Percentiles rank a stretch among this genome's conserved stretches.
These are phyloP conservation scores for Hawksworthiomyces lignivorus DNA, from an alignment of 2,329 filamentous ascomycete genomes.

Conservation along the genomic window DNA sequence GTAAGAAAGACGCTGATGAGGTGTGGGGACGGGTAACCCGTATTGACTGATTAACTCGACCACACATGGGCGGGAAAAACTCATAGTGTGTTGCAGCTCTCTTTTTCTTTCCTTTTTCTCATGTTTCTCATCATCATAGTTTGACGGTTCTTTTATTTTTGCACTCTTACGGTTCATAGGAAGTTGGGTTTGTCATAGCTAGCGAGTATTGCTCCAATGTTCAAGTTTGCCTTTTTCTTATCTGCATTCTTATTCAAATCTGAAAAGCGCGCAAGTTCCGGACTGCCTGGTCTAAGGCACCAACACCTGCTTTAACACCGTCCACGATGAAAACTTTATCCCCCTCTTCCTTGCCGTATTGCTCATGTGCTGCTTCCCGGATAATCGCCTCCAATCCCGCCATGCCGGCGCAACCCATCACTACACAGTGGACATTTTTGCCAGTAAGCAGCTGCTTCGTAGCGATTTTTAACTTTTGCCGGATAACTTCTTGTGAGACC, in stretches of 20 bases:
- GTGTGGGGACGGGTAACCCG: constrained; percentile 72
- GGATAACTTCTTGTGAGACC: constrained; percentile 56
- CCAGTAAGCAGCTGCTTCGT: constrained; percentile 56
- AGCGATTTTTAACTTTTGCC: constrained; percentile 58
- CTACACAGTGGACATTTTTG: constrained; percentile 57
- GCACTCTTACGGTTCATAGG: too few relatives aligned
- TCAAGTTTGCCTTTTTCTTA: background rate
- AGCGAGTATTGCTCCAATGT: background rate
- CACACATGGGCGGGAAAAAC: too few relatives aligned
- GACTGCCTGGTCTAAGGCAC: constrained; percentile 51
- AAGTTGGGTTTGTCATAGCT: background rate
- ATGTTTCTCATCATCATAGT: too few relatives aligned
- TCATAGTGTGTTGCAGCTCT: too few relatives aligned
- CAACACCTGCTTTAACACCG: constrained; percentile 64
- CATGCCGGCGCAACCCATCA: constrained; percentile 89
- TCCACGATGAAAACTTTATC: constrained; percentile 65
- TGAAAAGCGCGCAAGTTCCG: constrained; percentile 33
- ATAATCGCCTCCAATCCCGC: constrained; percentile 74
- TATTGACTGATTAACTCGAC: constrained; percentile 32
- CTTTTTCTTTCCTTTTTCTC: background rate
- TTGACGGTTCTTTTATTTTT: background rate
- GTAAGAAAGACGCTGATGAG: constrained; percentile 75
- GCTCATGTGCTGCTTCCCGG: constrained; percentile 56
- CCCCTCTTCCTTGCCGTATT: constrained; percentile 47
- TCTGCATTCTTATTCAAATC: constrained; percentile 2